Percentiles rank a stretch among this genome's conserved stretches.
Evolutionary conservation across 805 yeast genomes (phyloP).

Genomic region (Candida verbasci): DNA sequence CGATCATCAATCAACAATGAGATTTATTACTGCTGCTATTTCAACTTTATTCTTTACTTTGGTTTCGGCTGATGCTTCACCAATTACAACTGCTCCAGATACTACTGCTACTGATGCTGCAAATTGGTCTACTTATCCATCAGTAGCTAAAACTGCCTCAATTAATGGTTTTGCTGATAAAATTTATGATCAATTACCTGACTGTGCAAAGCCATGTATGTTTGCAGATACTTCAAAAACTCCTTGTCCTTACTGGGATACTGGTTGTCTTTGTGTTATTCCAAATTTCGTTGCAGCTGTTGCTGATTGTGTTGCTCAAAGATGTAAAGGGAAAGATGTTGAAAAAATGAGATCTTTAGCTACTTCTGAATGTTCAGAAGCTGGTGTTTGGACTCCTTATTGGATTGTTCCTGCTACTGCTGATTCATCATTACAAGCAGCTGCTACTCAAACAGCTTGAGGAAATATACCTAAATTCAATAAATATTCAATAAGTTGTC

Average conservation of each 20-base stretch:
- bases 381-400: slow-evolving; percentile 26
- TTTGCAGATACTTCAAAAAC: slow-evolving; percentile 30
- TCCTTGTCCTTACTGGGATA: slow-evolving; percentile 44
- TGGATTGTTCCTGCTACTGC: slow-evolving; percentile 19
- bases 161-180: slow-evolving; percentile 34
- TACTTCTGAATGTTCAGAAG: slow-evolving; percentile 17
- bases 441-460: slow-evolving; percentile 15
- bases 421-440: slow-evolving; percentile 14
- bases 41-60: not conserved
- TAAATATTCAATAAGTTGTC: too few relatives aligned
- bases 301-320: slow-evolving; percentile 34
- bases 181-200: slow-evolving; percentile 28
- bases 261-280: slow-evolving; percentile 43
- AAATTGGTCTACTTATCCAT: slow-evolving; percentile 21
- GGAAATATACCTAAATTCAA: too few relatives aligned
- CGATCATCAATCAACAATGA: too few relatives aligned
- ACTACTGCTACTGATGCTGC: slow-evolving; percentile 1
- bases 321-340: slow-evolving; percentile 32
- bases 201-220: slow-evolving; percentile 39
- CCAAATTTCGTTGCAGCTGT: slow-evolving; percentile 27
- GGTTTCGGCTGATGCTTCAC: slow-evolving; percentile 1
- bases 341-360: slow-evolving; percentile 24
- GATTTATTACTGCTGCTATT: not conserved
- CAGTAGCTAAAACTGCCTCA: slow-evolving; percentile 43
- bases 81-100: slow-evolving; percentile 1